Conservation (phyloP, 805 yeast species). For the Schwanniomyces yamadae region DNA sequence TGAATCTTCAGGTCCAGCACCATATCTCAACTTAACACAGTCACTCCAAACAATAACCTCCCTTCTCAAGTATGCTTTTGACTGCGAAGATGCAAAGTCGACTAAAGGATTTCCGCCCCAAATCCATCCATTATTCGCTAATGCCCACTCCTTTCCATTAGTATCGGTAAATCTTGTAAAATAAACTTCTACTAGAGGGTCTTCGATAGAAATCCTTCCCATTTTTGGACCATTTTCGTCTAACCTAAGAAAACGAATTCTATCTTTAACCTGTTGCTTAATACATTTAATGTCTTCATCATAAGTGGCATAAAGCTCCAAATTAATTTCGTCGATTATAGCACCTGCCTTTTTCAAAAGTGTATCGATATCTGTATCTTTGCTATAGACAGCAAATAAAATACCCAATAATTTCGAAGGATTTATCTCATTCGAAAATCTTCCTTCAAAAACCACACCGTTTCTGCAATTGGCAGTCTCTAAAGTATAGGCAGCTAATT, state of each 20-base stretch:
- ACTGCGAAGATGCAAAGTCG: slow-evolving; percentile 81
- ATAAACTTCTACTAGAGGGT: slow-evolving; percentile 81
- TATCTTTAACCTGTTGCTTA: slow-evolving; percentile 65
- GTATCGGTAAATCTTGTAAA: slow-evolving; percentile 67
- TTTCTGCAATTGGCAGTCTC: slow-evolving; percentile 39
- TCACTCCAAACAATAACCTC: slow-evolving; percentile 98
- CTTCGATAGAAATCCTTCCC: slow-evolving; percentile 53
- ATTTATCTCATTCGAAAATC: slow-evolving; percentile 59
- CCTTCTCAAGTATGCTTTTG: slow-evolving; percentile 82
- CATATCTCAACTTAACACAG: slow-evolving; percentile 91
- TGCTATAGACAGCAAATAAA: slow-evolving; percentile 29
- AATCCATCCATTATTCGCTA: slow-evolving; percentile 98
- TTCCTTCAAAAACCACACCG: slow-evolving; percentile 44
- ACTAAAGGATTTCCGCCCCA: slow-evolving; percentile 96
- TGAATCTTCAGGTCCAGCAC: slow-evolving; percentile 72
- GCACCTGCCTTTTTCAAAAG: slow-evolving; percentile 38
- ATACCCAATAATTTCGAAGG: slow-evolving; percentile 51
- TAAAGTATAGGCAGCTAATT: slow-evolving; percentile 50
- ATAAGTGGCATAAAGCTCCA: slow-evolving; percentile 66
- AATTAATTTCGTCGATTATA: slow-evolving; percentile 75
- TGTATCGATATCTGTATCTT: slow-evolving; percentile 23
- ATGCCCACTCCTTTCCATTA: slow-evolving; percentile 58
- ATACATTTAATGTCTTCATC: slow-evolving; percentile 72
- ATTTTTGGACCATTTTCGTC: slow-evolving; percentile 80
- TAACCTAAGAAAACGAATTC: slow-evolving; percentile 73